Evolutionary conservation across 2,329 filamentous ascomycete species (phyloP).

Genomic region (Alternaria consortialis): DNA sequence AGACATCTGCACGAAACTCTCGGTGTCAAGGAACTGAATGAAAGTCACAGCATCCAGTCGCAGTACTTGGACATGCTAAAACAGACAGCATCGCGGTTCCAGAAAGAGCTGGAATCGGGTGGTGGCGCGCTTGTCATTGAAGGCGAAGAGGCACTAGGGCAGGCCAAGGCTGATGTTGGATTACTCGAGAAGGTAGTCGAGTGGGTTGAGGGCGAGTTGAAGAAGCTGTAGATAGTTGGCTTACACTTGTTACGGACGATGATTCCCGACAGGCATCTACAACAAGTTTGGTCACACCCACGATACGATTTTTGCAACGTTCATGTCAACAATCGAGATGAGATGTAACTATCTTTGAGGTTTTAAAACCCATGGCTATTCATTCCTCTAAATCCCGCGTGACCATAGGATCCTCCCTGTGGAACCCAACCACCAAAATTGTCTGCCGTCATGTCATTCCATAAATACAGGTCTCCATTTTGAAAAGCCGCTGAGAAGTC

Average conservation of each 20-base stretch:
- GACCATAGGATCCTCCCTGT: slow-evolving; percentile 36
- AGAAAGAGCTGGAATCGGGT: slow-evolving; percentile 46
- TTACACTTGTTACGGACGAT: background rate
- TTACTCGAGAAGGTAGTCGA: slow-evolving; percentile 49
- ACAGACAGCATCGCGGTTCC: slow-evolving; percentile 49
- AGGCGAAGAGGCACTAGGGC: slow-evolving; percentile 44
- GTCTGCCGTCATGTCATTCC: slow-evolving; percentile 47
- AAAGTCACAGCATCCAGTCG: slow-evolving; percentile 50
- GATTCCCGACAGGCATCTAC: background rate
- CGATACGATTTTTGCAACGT: background rate
- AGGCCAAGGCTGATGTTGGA: slow-evolving; percentile 47
- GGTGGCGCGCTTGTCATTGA: slow-evolving; percentile 50
- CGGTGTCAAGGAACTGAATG: slow-evolving; percentile 57
- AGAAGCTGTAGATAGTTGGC: slow-evolving; percentile 15
- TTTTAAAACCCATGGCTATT: slow-evolving; percentile 29
- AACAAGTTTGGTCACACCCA: background rate
- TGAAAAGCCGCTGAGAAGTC: slow-evolving; percentile 48
- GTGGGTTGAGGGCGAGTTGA: slow-evolving; percentile 32
- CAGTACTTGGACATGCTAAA: slow-evolving; percentile 57
- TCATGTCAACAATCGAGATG: background rate
- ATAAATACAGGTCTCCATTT: slow-evolving; percentile 49
- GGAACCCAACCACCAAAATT: slow-evolving; percentile 45
- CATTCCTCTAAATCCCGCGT: slow-evolving; percentile 36
- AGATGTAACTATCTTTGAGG: background rate
- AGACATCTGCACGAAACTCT: slow-evolving; percentile 57